Conservation (phyloP, 331 rosid genomes). For the Quercus lobata region DNA sequence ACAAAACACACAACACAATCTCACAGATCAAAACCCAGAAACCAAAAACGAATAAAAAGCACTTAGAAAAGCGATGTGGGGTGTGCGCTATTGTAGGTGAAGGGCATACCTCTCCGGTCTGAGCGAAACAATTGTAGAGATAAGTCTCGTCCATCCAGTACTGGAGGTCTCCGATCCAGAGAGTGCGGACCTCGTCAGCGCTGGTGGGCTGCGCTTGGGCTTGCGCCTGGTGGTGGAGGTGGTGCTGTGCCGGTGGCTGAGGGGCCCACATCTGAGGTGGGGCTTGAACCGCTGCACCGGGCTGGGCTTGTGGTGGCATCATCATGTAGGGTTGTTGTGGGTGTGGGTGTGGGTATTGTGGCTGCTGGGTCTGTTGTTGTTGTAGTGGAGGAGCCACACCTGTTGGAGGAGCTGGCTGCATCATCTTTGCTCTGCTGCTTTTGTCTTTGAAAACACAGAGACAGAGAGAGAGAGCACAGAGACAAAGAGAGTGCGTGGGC, state of each 20-base stretch:
- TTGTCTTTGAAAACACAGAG: too few species aligned
- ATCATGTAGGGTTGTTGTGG: constrained; percentile 64
- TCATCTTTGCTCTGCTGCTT: constrained; percentile 36
- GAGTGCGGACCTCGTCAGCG: constrained; percentile 87
- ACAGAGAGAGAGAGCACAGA: constrained; percentile 3
- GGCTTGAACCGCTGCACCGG: not conserved
- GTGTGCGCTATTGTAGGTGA: constrained; percentile 2
- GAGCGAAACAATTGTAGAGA: constrained; percentile 55
- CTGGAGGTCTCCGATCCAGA: constrained; percentile 96
- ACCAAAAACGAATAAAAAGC: not conserved
- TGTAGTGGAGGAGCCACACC: constrained; percentile 21
- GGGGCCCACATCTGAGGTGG: constrained; percentile 21
- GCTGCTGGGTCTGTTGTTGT: constrained; percentile 49
- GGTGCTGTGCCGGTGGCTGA: constrained; percentile 22
- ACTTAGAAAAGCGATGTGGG: not conserved
- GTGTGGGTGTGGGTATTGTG: constrained; percentile 27
- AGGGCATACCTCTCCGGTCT: constrained; percentile 62
- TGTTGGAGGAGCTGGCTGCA: constrained; percentile 85
- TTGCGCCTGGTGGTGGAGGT: not conserved
- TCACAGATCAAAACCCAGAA: not conserved
- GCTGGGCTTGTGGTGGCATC: constrained; percentile 54
- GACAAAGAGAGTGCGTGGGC: not conserved
- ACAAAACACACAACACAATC: not conserved
- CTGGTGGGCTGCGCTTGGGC: constrained; percentile 30
- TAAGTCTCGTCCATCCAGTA: constrained; percentile 96